These are phyloP conservation scores for Quercus robur DNA, from an alignment of 306 rosid genomes.

Conservation along the genomic window DNA sequence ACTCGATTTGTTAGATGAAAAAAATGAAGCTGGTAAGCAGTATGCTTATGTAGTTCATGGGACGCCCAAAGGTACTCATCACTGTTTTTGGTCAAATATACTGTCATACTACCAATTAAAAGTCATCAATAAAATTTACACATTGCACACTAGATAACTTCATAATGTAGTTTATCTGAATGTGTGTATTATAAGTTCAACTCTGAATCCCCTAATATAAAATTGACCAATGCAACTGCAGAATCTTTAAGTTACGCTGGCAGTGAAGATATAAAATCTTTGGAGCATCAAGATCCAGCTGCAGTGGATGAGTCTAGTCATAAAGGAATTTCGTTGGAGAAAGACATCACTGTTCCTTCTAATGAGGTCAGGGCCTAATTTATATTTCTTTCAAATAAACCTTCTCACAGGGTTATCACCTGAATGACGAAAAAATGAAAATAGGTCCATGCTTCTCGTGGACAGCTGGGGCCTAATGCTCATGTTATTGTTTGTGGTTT, in stretches of 20 bases:
- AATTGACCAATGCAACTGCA: slow-evolving; percentile 18
- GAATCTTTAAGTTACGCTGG: slow-evolving; percentile 23
- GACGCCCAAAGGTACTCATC: not conserved
- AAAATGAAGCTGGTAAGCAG: slow-evolving; percentile 2
- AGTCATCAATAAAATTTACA: too few species aligned
- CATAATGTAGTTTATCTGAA: not conserved
- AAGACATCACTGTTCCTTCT: slow-evolving; percentile 20
- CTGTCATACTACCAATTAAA: too few species aligned
- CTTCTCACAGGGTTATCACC: slow-evolving; percentile 7
- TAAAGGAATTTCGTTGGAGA: slow-evolving; percentile 23
- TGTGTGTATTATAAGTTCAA: not conserved
- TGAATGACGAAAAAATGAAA: not conserved
- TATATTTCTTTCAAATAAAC: not conserved
- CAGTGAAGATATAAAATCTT: slow-evolving; percentile 19
- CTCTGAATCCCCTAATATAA: not conserved
- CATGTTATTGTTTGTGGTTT: not conserved
- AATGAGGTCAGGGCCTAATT: slow-evolving; percentile 36
- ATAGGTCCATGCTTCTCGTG: not conserved
- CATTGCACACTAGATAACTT: too few species aligned
- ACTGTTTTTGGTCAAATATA: too few species aligned
- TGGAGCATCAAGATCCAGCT: slow-evolving; percentile 32
- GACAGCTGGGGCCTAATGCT: not conserved
- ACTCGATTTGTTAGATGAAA: not conserved
- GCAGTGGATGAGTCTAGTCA: slow-evolving; percentile 23
- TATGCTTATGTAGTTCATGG: slow-evolving; percentile 11